Percentiles rank a stretch among this genome's conserved stretches.
These are phyloP conservation scores for Raffaelea arxii DNA, from an alignment of 2,329 filamentous ascomycete genomes.

Conservation along the genomic window DNA sequence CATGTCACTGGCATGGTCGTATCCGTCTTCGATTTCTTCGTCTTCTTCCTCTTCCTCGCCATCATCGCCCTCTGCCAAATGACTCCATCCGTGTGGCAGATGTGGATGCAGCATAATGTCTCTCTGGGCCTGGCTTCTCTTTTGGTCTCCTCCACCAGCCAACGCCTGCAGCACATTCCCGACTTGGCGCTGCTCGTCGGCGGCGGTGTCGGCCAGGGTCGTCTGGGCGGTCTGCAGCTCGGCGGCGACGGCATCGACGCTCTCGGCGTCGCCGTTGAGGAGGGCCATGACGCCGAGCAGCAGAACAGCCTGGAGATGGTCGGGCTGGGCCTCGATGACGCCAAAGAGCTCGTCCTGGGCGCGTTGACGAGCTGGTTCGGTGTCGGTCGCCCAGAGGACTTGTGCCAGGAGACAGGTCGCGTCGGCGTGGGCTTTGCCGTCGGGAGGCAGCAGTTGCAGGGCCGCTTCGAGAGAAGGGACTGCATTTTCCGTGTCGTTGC, in stretches of 20 bases:
- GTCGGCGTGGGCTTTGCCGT: slow-evolving; percentile 68
- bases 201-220: slow-evolving; percentile 41
- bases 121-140: slow-evolving; percentile 55
- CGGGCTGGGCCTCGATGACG: slow-evolving; percentile 62
- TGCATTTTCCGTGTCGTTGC: slow-evolving; percentile 57
- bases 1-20: slow-evolving; percentile 58
- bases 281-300: slow-evolving; percentile 78
- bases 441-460: too few species aligned
- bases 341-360: slow-evolving; percentile 74
- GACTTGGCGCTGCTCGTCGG: slow-evolving; percentile 57
- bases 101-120: slow-evolving; percentile 75
- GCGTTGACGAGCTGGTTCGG: slow-evolving; percentile 60
- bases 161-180: slow-evolving; percentile 69
- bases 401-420: slow-evolving; percentile 81
- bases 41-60: slow-evolving; percentile 28
- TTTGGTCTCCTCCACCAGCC: slow-evolving; percentile 44
- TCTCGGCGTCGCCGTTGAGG: slow-evolving; percentile 69
- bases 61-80: slow-evolving; percentile 44
- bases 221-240: slow-evolving; percentile 68
- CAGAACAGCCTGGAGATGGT: slow-evolving; percentile 70
- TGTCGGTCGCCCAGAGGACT: slow-evolving; percentile 85
- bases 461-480: too few species aligned
- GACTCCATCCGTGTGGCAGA: slow-evolving; percentile 71
- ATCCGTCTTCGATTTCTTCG: slow-evolving; percentile 33
- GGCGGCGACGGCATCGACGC: slow-evolving; percentile 67